Percentiles rank a stretch among this genome's conserved stretches.
Evolutionary conservation across 345 rosid species (phyloP).

Genomic region (Arabis hirsuta): DNA sequence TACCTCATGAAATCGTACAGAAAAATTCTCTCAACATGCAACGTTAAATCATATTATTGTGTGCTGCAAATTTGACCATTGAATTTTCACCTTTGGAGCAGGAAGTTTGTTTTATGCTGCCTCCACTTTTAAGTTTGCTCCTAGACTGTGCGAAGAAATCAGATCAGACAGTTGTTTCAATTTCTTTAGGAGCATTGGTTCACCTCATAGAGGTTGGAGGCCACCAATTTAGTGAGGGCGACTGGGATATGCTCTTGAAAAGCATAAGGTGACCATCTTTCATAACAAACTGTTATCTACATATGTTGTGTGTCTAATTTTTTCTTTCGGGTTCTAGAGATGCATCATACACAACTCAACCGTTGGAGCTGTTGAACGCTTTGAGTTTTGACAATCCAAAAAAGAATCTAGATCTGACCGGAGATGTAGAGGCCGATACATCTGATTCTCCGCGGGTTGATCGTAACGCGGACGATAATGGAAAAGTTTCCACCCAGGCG

Average conservation of each 20-base stretch:
- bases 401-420: conserved; percentile 44
- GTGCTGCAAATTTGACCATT: conserved; percentile 24
- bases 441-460: conserved; percentile 49
- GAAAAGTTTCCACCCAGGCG: conserved; percentile 41
- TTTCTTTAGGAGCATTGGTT: conserved; percentile 90
- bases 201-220: conserved; percentile 99
- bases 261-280: conserved; percentile 77
- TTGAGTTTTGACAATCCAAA: conserved; percentile 62
- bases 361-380: conserved; percentile 90
- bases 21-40: conserved; percentile 23
- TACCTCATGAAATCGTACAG: conserved; percentile 7
- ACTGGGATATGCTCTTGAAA: conserved; percentile 96
- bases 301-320: conserved; percentile 34
- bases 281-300: conserved; percentile 8
- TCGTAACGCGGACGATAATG: conserved; percentile 47
- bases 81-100: conserved; percentile 46
- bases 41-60: conserved; percentile 6
- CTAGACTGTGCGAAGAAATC: conserved; percentile 96
- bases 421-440: conserved; percentile 52
- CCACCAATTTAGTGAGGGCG: conserved; percentile 90
- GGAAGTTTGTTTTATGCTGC: conserved; percentile 99
- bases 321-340: conserved; percentile 58
- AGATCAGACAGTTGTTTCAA: conserved; percentile 97
- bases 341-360: conserved; percentile 96
- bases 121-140: conserved; percentile 89